Evolutionary conservation across 768 basidiomycete genomes (phyloP).

Genomic region (Mrakia gelida): DNA sequence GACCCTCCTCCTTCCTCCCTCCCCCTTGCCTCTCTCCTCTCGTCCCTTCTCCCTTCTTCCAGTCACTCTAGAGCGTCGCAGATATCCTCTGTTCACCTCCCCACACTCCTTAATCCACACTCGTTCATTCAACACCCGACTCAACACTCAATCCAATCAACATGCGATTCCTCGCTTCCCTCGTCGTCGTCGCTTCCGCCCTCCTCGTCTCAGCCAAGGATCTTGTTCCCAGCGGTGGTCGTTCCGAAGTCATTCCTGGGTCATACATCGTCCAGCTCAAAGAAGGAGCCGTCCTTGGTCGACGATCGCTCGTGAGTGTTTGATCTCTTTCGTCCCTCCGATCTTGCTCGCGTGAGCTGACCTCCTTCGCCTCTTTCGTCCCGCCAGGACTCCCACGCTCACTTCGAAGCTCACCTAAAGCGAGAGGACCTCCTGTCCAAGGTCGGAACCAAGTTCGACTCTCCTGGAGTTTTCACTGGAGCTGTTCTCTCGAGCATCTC

Average conservation of each 20-base stretch:
- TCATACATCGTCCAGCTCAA: slow-evolving; percentile 3
- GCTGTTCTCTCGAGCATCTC: slow-evolving; percentile 3
- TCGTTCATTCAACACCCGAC: background rate
- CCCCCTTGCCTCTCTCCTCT: background rate
- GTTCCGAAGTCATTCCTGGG: background rate
- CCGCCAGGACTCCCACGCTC: background rate
- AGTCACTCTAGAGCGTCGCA: background rate
- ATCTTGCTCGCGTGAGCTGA: background rate
- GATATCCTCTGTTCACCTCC: background rate
- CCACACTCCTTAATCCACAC: background rate
- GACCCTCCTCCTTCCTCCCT: background rate
- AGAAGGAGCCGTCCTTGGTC: background rate
- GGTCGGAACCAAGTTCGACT: slow-evolving; percentile 4
- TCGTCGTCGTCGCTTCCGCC: background rate
- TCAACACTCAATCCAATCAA: too few relatives aligned
- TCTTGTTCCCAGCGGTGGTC: background rate
- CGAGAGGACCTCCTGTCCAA: slow-evolving; percentile 4
- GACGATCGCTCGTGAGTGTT: background rate
- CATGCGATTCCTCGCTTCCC: slow-evolving; percentile 6
- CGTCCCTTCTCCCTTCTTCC: background rate
- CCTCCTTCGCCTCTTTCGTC: background rate
- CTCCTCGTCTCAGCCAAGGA: background rate
- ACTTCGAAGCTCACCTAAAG: slow-evolving; percentile 29
- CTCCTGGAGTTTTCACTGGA: slow-evolving; percentile 15
- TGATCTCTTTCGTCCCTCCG: background rate